Evolutionary conservation across 208 protist genomes (phyloP), one percentile per base, ranked within the genome.

Genomic region (Trypanosoma melophagium): DNA sequence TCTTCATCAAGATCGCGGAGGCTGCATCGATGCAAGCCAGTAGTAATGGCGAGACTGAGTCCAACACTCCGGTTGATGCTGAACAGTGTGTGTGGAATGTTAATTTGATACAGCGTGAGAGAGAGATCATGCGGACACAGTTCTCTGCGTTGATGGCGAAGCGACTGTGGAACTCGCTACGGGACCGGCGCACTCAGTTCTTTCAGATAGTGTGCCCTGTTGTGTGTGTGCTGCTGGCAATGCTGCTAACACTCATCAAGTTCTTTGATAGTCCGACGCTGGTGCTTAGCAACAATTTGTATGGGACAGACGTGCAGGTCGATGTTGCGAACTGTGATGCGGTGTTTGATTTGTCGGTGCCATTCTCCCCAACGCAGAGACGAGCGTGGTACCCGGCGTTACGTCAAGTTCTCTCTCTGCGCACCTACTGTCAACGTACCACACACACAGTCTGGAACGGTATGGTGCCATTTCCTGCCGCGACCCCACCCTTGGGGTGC

Each of bases 1-100:
- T 94, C 12, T 94, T 96, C 44, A 31, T 95, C 50, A 66, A 64
- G 10, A 74, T 93, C 10, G 44, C 45, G 28, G 16, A 64, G 7
- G 58, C 9, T 54, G 19, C 7, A 28, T n/a, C n/a, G n/a, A n/a
- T n/a, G n/a, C n/a, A n/a, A n/a, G n/a, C n/a, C n/a, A n/a, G n/a
- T n/a, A n/a, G n/a, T n/a, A n/a, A n/a, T n/a, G n/a, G 40, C 7
- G 12, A 44, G 40, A 12, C 7, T 44, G 40, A 25, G 51, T 7
- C 8, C 51, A 12, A 56, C 5, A 56, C 5, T 14, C 51, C 51
- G 5, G 8, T 12, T 56, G 12, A 56, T 56, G 51, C 51, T 5
- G 5, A 7, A 14, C 51, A 56, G 12, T 14, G 8, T 56, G 57
- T 53, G 60, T 66, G 60, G 60, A 53, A 53, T 51, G 57, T 62